Evolutionary conservation across 2,329 filamentous ascomycete genomes (phyloP), one percentile per base, ranked within the genome.

Genomic region (Aureobasidium lini): DNA sequence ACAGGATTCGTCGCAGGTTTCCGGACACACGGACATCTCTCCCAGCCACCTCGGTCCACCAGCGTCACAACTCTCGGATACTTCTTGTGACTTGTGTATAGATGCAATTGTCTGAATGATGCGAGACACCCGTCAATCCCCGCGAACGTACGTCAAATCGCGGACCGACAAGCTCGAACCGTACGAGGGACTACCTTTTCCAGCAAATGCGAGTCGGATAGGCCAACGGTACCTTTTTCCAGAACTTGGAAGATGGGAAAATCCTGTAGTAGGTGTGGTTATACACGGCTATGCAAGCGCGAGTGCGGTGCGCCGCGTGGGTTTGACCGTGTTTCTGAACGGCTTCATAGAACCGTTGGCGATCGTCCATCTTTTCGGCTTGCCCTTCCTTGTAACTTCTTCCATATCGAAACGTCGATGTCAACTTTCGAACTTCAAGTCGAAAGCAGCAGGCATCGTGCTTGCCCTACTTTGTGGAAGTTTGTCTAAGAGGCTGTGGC

Each of bases 361-460:
- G 40, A 40, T 46, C 32, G 39, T 29, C n/a, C 15, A 32, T 31
- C 13, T 16, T 56, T 56, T 37, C 18, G 52, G 39, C 16, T 3
- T 56, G 42, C 29, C 6, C 29, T 43, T 56, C 31, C 39, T 44
- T 31, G 40, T 37, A 56, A 46, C 40, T 56, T 56, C 52, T 56
- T 56, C 52, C 13, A 56, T 56, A 46, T 56, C 31, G 52, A 56
- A 56, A 56, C 52, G 52, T 56, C 40, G 52, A 56, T 32, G 39
- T 34, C 29, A 3, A 28, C 40, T 29, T 13, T 10, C 8, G 16
- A 7, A 2, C 29, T 29, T 28, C 31, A n/a, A 44, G 28, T n/a
- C 6, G 6, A 28, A 10, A 34, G 6, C 8, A 7, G 13, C 13
- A 15, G 32, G 40, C 29, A 4, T 9, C 23, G 3, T 36, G 15